Conservation (phyloP, 305 asterid species). For the Plantago lanceolata region DNA sequence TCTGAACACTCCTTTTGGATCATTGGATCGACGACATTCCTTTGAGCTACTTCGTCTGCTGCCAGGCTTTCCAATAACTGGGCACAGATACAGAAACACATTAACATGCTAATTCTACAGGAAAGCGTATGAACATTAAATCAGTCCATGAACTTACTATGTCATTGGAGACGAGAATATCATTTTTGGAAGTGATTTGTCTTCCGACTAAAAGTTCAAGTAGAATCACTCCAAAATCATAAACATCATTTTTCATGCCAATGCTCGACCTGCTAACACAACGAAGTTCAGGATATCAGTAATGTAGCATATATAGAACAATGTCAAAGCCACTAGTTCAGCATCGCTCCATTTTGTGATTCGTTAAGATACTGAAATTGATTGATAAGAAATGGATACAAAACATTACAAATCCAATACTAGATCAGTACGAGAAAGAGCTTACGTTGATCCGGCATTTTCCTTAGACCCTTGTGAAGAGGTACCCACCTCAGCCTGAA, state of each 20-base stretch:
- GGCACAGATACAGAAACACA: not conserved
- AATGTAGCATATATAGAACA: not conserved
- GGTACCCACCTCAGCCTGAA: slow-evolving; percentile 38
- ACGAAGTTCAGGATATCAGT: not conserved
- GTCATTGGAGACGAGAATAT: slow-evolving; percentile 49
- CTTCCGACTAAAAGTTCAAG: slow-evolving; percentile 74
- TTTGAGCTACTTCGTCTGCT: slow-evolving; percentile 45
- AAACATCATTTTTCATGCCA: slow-evolving; percentile 58
- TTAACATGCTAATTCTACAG: not conserved
- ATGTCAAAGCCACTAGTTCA: not conserved
- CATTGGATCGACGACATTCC: slow-evolving; percentile 60
- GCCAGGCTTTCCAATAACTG: slow-evolving; percentile 60
- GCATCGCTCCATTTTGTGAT: not conserved
- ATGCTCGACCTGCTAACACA: slow-evolving; percentile 33
- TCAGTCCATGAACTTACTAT: slow-evolving; percentile 41
- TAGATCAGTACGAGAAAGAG: not conserved
- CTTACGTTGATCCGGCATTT: slow-evolving; percentile 42
- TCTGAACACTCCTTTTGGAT: slow-evolving; percentile 68
- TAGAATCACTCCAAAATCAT: slow-evolving; percentile 79
- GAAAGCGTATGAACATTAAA: not conserved
- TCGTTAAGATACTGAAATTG: not conserved
- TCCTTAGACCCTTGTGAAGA: slow-evolving; percentile 47
- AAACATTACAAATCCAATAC: no score
- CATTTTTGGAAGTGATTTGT: slow-evolving; percentile 39
- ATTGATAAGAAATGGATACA: not conserved